Percentiles rank a stretch among this genome's conserved stretches.
Evolutionary conservation across 768 basidiomycete genomes (phyloP).

Genomic region (Psilocybe cyanescens): DNA sequence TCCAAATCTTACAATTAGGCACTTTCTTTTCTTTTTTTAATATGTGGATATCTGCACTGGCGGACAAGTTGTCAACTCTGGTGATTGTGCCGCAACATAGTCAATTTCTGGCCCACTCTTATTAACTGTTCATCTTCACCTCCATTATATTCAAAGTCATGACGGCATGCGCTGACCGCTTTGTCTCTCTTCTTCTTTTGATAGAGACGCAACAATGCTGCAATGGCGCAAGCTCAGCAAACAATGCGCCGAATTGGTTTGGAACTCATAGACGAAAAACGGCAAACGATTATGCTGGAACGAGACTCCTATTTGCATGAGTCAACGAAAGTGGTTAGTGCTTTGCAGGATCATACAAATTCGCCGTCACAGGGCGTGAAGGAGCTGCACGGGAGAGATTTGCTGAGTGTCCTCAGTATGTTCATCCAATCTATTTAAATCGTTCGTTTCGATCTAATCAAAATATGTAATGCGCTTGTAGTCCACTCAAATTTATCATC

Average conservation of each 20-base stretch:
- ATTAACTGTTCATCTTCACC: too few species aligned
- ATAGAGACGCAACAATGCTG: constrained; percentile 50
- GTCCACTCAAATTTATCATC: constrained; percentile 63
- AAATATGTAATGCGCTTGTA: constrained; percentile 53
- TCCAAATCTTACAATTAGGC: not conserved
- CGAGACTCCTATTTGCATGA: constrained; percentile 13
- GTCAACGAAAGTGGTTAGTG: not conserved
- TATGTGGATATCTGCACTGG: not conserved
- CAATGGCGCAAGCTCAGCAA: constrained; percentile 44
- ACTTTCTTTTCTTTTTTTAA: not conserved
- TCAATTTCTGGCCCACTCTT: not conserved
- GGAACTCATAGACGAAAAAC: constrained; percentile 55
- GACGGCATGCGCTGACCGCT: constrained; percentile 1
- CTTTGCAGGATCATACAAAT: not conserved
- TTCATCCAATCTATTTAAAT: constrained; percentile 1
- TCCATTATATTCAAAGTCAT: not conserved
- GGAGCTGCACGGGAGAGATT: constrained; percentile 45
- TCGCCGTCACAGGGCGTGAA: not conserved
- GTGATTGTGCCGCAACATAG: too few species aligned
- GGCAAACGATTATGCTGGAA: constrained; percentile 37
- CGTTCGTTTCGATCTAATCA: not conserved
- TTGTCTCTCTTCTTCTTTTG: not conserved
- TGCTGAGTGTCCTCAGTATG: constrained; percentile 60
- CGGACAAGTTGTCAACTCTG: not conserved
- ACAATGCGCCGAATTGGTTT: constrained; percentile 59